These are phyloP conservation scores for Salix exigua DNA, from an alignment of 345 rosid species.

Conservation along the genomic window DNA sequence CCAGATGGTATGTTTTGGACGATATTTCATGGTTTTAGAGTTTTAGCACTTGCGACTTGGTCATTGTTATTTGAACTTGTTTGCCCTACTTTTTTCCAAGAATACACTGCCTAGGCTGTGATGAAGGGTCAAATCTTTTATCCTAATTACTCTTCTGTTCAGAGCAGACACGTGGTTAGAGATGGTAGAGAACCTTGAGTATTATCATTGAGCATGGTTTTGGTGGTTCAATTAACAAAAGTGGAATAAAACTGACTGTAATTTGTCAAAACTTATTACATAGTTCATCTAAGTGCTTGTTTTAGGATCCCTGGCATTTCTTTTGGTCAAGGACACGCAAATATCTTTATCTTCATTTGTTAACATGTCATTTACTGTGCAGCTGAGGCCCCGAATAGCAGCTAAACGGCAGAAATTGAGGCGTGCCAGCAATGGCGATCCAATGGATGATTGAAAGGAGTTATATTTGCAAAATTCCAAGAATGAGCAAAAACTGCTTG, in stretches of 20 bases:
- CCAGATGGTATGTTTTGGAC: conserved; percentile 48
- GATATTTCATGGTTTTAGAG: background rate
- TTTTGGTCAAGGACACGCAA: background rate
- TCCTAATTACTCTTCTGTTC: background rate
- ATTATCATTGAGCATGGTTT: background rate
- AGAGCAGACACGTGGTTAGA: background rate
- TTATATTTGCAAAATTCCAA: background rate
- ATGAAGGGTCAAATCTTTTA: background rate
- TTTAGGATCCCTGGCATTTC: background rate
- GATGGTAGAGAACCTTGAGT: background rate
- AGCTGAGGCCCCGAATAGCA: conserved; percentile 55
- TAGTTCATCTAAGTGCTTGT: background rate
- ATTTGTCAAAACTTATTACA: too few relatives aligned
- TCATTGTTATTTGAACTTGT: background rate
- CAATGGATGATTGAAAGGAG: background rate
- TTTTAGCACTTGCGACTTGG: background rate
- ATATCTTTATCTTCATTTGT: background rate
- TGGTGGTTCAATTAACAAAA: background rate
- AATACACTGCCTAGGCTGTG: background rate
- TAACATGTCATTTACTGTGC: conserved; percentile 8
- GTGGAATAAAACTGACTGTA: background rate
- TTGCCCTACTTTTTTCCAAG: background rate
- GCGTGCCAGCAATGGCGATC: background rate
- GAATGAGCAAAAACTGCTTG: background rate
- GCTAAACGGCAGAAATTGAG: conserved; percentile 37